Base-by-base conservation (phyloP, 2,329 filamentous ascomycete species). In the Pestalotiopsis sp. region DNA sequence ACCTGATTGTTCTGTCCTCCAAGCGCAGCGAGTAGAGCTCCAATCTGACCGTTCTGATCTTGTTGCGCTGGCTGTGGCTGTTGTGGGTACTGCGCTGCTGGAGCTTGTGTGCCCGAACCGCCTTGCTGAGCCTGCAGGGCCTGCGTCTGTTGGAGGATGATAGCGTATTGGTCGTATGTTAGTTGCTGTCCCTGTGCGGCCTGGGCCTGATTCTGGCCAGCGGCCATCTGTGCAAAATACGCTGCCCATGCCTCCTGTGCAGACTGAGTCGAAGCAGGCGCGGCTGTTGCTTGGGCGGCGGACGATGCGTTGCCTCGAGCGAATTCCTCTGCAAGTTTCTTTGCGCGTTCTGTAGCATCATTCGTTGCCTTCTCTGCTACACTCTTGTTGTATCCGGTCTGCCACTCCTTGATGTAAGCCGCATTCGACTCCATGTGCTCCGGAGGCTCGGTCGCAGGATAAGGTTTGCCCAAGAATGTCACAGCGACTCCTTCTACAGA, bases 341-440 rank as follows among this genome's bases (percentile, higher is more conserved):
- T 76, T n/a, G 79, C 79, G 9, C 74, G 76, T 36, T 80, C 79
- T 41, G 82, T 81, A 1, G 82, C 79, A 36, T 79, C 78, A 64
- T 76, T 80, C 67, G 81, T 81, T 61, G 83, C 78, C 61, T 79
- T 80, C 1, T 76, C 74, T 9, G 80, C 77, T 13, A 75, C 61
- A 65, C 83, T 83, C 69, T 79, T 82, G 67, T 82, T 81, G 70
- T 83, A 85, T 0, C 85, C 86, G 12, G 83, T 76, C 79, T 84
- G 85, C 87, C 87, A 90, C 70, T 87, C 83, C 11, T 83, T 82
- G 0, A 84, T 79, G 70, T 82, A 82, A 39, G 84, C 83, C 2
- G 82, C 76, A 39, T 85, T 81, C 25, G 83, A 78, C 11, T 77
- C 78, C 71, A 89, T 82, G 82, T 86, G 88, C 20, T 83, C 82